Base-by-base conservation (phyloP, 768 basidiomycete species). In the Peribolospora baueri region DNA sequence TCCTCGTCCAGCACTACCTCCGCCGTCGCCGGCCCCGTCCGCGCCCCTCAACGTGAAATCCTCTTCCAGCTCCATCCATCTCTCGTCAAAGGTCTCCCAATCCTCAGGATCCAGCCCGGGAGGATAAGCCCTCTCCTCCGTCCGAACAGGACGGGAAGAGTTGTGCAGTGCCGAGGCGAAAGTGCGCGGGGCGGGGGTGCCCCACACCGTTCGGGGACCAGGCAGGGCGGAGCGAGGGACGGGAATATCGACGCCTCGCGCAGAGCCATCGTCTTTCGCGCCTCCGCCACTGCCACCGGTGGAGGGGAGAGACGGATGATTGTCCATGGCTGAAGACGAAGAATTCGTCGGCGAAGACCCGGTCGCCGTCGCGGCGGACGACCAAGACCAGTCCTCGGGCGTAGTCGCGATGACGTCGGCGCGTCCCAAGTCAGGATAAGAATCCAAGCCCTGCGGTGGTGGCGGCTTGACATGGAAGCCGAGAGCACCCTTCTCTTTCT, bases 401-500 rank as follows among this genome's bases (percentile, higher is more conserved):
- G 37, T 46, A 39, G 7, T 48, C 43, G 46, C 46, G 52, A 36
- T 56, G 56, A 13, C 60, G 14, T 48, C 57, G 56, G 48, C 61
- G 50, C 57, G 61, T 57, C 62, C 36, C 45, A 42, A 60, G 54
- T 25, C 25, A 51, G 58, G 42, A 43, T 61, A 42, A 56, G 61
- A 61, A 53, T 61, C 52, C 57, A 65, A n/a, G 57, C 53, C 60
- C 43, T 63, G 52, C 60, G 64, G 68, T 59, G 71, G 70, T 68
- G 55, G 13, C 54, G 9, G 42, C 46, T 7, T 1, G 57, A 25
- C 7, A 42, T n/a, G 49, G 3, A 46, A 43, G 46, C 14, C 51
- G 51, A 36, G 47, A 13, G 46, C 14, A 46, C 85, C 84, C 54
- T 72, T 66, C 61, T 82, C 84, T 59, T 71, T 72, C 63, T 81